Percentiles rank a stretch among this genome's conserved stretches.
These are phyloP conservation scores for Piedraia hortae DNA, from an alignment of 2,329 filamentous ascomycete species.

Conservation along the genomic window DNA sequence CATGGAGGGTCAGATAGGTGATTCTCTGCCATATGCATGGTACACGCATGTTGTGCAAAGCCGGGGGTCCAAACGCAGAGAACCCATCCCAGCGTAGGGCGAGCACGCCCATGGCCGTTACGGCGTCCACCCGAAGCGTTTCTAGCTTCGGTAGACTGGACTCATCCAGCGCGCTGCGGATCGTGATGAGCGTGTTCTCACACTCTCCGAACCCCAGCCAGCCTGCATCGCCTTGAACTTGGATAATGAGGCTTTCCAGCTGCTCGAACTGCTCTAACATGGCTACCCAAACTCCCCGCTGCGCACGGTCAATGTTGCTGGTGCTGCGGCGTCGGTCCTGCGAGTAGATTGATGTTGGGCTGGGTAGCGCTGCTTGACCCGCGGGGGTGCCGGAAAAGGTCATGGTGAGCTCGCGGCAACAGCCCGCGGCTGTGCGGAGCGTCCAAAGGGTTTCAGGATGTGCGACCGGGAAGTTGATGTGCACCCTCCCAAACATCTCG, in stretches of 20 bases:
- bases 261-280: constrained; percentile 5
- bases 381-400: not conserved
- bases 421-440: not conserved
- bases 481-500: too few relatives aligned
- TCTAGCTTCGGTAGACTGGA: constrained; percentile 4
- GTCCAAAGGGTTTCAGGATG: constrained; percentile 1
- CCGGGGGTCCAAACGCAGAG: constrained; percentile 5
- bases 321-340: constrained; percentile 1
- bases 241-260: constrained; percentile 5
- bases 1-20: constrained; percentile 7
- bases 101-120: constrained; percentile 11
- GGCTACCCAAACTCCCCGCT: constrained; percentile 6
- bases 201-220: constrained; percentile 9
- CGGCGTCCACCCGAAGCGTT: constrained; percentile 6
- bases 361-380: constrained; percentile 1
- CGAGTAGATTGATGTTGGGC: not conserved
- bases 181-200: constrained; percentile 7
- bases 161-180: constrained; percentile 9
- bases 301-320: too few relatives aligned
- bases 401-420: not conserved
- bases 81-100: constrained; percentile 11
- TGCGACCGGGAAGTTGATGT: not conserved
- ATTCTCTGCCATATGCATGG: constrained; percentile 7
- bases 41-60: not conserved
- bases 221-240: constrained; percentile 7